Percentiles rank a stretch among this genome's conserved stretches.
phyloP scores from a whole-genome alignment of 495 filamentous ascomycete genomes.

The Podospora tetraspora region DNA sequence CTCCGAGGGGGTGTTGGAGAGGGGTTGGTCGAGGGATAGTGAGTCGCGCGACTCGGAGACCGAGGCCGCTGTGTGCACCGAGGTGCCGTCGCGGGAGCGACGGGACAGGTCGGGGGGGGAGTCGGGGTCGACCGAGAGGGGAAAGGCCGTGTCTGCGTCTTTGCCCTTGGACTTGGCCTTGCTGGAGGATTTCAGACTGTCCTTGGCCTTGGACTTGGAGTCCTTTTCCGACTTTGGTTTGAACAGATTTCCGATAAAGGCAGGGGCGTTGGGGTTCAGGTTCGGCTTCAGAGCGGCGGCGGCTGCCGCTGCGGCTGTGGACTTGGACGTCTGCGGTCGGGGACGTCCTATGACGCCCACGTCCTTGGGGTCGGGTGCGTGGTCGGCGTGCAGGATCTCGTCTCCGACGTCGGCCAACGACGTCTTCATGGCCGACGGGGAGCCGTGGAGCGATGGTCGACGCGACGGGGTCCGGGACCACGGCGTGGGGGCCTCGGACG shows the following conservation, averaged over 20 bases:
- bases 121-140: slow-evolving; percentile 29
- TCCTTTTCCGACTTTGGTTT: slow-evolving; percentile 38
- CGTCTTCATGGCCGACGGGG: slow-evolving; percentile 46
- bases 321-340: slow-evolving; percentile 42
- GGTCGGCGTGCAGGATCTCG: slow-evolving; percentile 45
- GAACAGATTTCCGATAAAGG: slow-evolving; percentile 46
- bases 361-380: slow-evolving; percentile 39
- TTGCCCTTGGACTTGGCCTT: slow-evolving; percentile 30
- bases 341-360: slow-evolving; percentile 49
- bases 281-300: too few relatives aligned
- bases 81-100: slow-evolving; percentile 48
- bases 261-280: slow-evolving; percentile 49
- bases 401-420: slow-evolving; percentile 46
- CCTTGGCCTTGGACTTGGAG: slow-evolving; percentile 26
- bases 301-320: slow-evolving; percentile 15
- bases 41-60: slow-evolving; percentile 68
- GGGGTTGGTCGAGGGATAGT: slow-evolving; percentile 56
- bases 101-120: slow-evolving; percentile 57
- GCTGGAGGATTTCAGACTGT: slow-evolving; percentile 23
- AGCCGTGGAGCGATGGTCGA: slow-evolving; percentile 45
- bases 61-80: slow-evolving; percentile 56
- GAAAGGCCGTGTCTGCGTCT: slow-evolving; percentile 19
- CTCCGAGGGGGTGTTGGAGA: slow-evolving; percentile 63
- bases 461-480: slow-evolving; percentile 45
- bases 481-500: slow-evolving; percentile 29